Percentiles rank a stretch among this genome's conserved stretches.
phyloP scores from a whole-genome alignment of 345 rosid species.

The Populus tremula region DNA sequence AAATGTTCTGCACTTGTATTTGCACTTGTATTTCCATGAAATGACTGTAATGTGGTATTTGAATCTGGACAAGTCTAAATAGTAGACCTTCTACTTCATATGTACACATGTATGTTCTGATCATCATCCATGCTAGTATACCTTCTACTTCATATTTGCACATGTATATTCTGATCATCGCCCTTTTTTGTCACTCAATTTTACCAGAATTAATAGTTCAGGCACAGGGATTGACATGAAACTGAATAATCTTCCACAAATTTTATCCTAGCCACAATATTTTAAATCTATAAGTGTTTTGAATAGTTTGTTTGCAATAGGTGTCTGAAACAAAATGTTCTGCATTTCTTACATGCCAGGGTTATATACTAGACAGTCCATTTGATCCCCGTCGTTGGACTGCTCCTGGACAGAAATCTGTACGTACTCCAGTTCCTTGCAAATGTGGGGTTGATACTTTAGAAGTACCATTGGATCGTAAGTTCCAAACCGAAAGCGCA shows the following conservation, averaged over 20 bases:
- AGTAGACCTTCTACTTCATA: neutral
- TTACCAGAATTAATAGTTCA: neutral
- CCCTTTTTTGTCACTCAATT: neutral
- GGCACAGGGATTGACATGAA: neutral
- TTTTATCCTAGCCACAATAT: neutral
- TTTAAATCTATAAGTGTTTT: neutral
- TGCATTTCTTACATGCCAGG: conserved; percentile 41
- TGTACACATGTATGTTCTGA: no score
- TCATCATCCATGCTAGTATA: no score
- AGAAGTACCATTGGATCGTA: conserved; percentile 71
- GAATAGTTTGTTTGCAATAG: neutral
- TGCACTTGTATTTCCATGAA: neutral
- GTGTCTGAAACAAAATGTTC: neutral
- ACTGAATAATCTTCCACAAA: neutral
- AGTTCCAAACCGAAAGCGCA: conserved; percentile 48
- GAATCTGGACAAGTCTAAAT: neutral
- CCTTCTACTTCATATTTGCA: neutral
- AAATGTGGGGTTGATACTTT: conserved; percentile 54
- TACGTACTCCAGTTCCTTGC: conserved; percentile 57
- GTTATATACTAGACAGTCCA: conserved; percentile 66
- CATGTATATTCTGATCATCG: neutral
- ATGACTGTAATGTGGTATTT: neutral
- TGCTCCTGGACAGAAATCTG: conserved; percentile 73
- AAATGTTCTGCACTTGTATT: neutral
- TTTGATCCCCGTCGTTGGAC: conserved; percentile 92